Evolutionary conservation across 2,329 filamentous ascomycete genomes (phyloP), one percentile per base, ranked within the genome.

Genomic region (Pyricularia pennisetigena): DNA sequence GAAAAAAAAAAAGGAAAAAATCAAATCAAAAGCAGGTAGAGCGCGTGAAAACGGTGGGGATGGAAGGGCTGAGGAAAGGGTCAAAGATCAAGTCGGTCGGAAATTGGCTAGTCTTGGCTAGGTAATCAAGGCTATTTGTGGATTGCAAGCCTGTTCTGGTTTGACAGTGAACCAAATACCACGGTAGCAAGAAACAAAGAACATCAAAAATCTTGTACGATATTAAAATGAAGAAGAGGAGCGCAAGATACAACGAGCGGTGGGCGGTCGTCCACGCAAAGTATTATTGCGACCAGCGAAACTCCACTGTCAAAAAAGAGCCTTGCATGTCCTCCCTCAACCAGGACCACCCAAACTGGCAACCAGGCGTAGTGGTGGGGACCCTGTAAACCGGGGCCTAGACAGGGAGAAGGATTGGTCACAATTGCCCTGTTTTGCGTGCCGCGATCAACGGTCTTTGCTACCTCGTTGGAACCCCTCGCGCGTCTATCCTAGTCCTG

Each of bases 351-450:
- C 30, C 14, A 49, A 49, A 49, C 20, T 49, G 41, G 41, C 16
- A 49, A 49, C 41, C 20, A 49, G 59, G 23, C 28, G 59, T 29
- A 29, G 41, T 54, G 24, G 65, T 35, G 30, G 23, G 65, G 65
- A 66, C 65, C 65, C 65, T 57, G 65, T 57, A 54, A 49, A 66
- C 35, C 54, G 65, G 65, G 65, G 32, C 24, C 23, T 16, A n/a
- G 41, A 49, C 10, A 20, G 14, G 29, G 24, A 66, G 32, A 28
- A 57, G 41, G 65, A 66, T 67, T 59, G 65, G 49, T 29, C 57
- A 32, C 32, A 35, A 35, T 59, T 67, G 65, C 65, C 65, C 65
- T 67, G 65, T 67, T 67, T 67, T 67, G 65, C 30, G 24, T 67
- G 28, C 65, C 54, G 65, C 54, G 65, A 67, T 67, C 65, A 67